Conservation (phyloP, 2,329 filamentous ascomycete species). For the Trichoderma asperellum region DNA sequence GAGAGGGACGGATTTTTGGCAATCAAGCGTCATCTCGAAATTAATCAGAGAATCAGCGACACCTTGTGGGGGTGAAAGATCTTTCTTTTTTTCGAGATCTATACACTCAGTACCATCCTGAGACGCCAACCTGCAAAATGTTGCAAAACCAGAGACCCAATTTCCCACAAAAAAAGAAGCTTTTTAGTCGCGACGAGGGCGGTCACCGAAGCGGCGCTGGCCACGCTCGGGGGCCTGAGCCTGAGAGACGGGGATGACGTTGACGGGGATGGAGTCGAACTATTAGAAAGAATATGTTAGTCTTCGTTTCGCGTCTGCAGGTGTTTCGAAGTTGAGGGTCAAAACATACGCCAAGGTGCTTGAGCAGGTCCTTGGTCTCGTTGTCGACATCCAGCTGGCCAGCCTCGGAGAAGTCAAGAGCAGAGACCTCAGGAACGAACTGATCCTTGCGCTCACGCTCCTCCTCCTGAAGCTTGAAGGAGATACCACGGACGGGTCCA, state of each 20-base stretch:
- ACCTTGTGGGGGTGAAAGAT: conserved; percentile 71
- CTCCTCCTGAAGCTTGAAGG: conserved; percentile 99
- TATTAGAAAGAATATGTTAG: conserved; percentile 44
- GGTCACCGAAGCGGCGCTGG: conserved; percentile 75
- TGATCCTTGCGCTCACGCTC: conserved; percentile 99
- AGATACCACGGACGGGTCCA: conserved; percentile 98
- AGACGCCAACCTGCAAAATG: conserved; percentile 58
- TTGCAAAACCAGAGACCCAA: conserved; percentile 51
- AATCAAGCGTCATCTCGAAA: conserved; percentile 84
- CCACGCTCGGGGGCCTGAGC: conserved; percentile 81
- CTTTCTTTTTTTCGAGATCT: conserved; percentile 59
- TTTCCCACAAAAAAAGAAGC: conserved; percentile 37
- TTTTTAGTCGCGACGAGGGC: conserved; percentile 49
- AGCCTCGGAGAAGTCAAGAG: conserved; percentile 95
- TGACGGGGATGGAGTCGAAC: conserved; percentile 98
- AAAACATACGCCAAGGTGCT: conserved; percentile 92
- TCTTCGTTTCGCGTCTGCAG: not conserved
- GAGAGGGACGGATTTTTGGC: conserved; percentile 62
- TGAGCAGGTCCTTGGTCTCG: conserved; percentile 99
- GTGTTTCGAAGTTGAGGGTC: not conserved
- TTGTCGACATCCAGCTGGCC: conserved; percentile 93
- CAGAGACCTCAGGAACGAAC: conserved; percentile 98
- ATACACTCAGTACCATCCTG: conserved; percentile 60
- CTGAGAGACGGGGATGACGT: conserved; percentile 88
- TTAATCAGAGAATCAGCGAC: conserved; percentile 77